Percentiles rank a stretch among this genome's conserved stretches.
phyloP scores from a whole-genome alignment of 495 filamentous ascomycete species.

The Trichoderma virens region DNA sequence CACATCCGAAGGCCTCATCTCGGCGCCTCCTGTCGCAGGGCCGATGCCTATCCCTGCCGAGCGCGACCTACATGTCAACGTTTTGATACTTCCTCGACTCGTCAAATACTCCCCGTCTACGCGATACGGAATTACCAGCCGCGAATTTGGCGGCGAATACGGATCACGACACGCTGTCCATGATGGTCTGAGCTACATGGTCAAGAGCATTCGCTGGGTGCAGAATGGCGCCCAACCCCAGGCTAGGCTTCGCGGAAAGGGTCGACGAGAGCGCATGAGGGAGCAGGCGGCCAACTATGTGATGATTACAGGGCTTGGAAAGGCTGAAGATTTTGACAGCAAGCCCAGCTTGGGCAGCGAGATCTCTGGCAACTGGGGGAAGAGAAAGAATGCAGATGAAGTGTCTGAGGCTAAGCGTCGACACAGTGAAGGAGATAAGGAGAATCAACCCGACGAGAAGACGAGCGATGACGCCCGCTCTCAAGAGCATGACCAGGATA shows the following conservation, averaged over 20 bases:
- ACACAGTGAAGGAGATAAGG: conserved; percentile 35
- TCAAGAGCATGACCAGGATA: neutral
- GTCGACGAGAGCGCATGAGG: conserved; percentile 38
- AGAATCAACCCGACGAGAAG: conserved; percentile 26
- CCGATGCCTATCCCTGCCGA: conserved; percentile 48
- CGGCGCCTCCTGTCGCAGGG: conserved; percentile 36
- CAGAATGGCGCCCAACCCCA: conserved; percentile 66
- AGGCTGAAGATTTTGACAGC: conserved; percentile 15
- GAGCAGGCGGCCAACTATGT: conserved; percentile 34
- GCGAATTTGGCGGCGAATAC: conserved; percentile 54
- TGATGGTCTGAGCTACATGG: conserved; percentile 84
- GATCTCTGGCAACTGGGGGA: conserved; percentile 13
- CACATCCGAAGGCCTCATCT: conserved; percentile 26
- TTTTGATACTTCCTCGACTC: conserved; percentile 74
- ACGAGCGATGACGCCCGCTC: neutral
- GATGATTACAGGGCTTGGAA: conserved; percentile 20
- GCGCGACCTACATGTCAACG: conserved; percentile 73
- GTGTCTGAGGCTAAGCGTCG: conserved; percentile 10
- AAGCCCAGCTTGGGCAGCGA: conserved; percentile 6
- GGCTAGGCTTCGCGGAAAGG: conserved; percentile 40
- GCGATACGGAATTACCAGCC: conserved; percentile 70
- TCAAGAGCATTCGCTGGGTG: conserved; percentile 66
- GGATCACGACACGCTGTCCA: conserved; percentile 41
- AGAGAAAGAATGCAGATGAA: conserved; percentile 14
- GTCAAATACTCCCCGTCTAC: conserved; percentile 66